A percentile compares a stretch with the other conserved stretches of the same genome.
Conservation (phyloP, 1,284 basidiomycete species). For the Gastroboletus turbinatus region DNA sequence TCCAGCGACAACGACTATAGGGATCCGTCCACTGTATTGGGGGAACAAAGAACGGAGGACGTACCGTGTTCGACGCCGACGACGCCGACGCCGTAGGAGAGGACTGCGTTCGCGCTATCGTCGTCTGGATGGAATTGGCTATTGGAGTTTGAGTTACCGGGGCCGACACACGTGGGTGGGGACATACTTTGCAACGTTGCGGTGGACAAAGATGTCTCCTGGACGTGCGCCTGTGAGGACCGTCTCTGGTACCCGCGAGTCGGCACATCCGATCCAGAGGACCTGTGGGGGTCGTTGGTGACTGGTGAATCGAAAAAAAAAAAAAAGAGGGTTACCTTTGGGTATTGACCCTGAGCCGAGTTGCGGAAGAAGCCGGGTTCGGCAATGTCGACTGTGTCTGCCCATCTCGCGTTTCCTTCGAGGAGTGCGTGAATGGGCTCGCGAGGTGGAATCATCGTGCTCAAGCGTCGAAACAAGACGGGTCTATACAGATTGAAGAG, state of each 20-base stretch:
- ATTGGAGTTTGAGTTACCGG: too few relatives aligned
- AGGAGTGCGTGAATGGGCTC: slow-evolving; percentile 47
- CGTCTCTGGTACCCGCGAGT: slow-evolving; percentile 66
- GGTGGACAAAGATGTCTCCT: slow-evolving; percentile 69
- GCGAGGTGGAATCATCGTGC: slow-evolving; percentile 16
- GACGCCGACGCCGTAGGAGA: slow-evolving; percentile 78
- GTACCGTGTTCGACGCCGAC: slow-evolving; percentile 83
- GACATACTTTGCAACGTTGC: slow-evolving; percentile 63
- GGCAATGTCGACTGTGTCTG: slow-evolving; percentile 49
- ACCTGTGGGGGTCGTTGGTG: slow-evolving; percentile 36
- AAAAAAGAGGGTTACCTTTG: slow-evolving; percentile 43
- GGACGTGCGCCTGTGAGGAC: slow-evolving; percentile 55
- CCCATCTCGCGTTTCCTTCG: slow-evolving; percentile 61
- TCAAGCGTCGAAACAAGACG: not conserved
- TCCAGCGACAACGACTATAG: slow-evolving; percentile 70
- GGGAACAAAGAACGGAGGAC: too few relatives aligned
- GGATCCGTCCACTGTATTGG: too few relatives aligned
- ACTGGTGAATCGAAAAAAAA: not conserved
- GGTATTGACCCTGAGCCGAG: slow-evolving; percentile 65
- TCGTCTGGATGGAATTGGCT: slow-evolving; percentile 81
- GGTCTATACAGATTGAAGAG: too few relatives aligned
- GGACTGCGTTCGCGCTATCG: slow-evolving; percentile 73
- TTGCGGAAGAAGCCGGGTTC: slow-evolving; percentile 65
- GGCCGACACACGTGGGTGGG: too few relatives aligned
- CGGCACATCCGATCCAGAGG: slow-evolving; percentile 75